phyloP scores from a whole-genome alignment of 306 rosid genomes.

The Quercus ilex region DNA sequence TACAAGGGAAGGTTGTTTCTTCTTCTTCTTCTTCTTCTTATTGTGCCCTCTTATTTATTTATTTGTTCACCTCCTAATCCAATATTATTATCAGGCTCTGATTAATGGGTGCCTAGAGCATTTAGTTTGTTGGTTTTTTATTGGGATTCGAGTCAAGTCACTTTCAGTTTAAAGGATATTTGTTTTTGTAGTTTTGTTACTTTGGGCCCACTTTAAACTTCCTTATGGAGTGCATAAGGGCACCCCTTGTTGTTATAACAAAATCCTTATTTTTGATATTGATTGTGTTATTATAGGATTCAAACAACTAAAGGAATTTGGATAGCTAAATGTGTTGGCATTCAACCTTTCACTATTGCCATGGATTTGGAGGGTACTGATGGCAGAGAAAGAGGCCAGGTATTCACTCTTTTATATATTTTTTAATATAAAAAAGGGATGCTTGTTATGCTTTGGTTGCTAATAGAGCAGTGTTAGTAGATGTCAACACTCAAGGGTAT shows the following conservation, averaged over 20 bases:
- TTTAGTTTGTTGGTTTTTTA: too few species aligned
- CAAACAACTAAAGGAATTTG: conserved; percentile 97
- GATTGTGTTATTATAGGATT: conserved; percentile 40
- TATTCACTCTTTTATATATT: conserved; percentile 5
- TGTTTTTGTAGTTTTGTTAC: background rate
- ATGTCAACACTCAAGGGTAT: too few species aligned
- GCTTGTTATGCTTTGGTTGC: too few species aligned
- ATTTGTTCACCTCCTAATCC: background rate
- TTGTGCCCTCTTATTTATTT: background rate
- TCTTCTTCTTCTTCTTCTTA: background rate
- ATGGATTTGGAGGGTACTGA: conserved; percentile 99
- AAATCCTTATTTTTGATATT: too few species aligned
- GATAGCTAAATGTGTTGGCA: conserved; percentile 81
- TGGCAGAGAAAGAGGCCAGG: conserved; percentile 99
- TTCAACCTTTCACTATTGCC: conserved; percentile 82
- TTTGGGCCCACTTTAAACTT: too few species aligned
- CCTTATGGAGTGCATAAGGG: too few species aligned
- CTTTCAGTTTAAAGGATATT: background rate
- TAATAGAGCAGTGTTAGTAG: too few species aligned
- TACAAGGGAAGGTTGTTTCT: conserved; percentile 72
- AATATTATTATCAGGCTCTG: too few species aligned
- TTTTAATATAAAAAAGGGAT: too few species aligned
- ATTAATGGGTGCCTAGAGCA: too few species aligned
- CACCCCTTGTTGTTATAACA: too few species aligned
- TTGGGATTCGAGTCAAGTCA: background rate